Evolutionary conservation across 2,329 filamentous ascomycete species (phyloP), one percentile per base, ranked within the genome.

Genomic region (Lasiodiplodia gonubiensis): DNA sequence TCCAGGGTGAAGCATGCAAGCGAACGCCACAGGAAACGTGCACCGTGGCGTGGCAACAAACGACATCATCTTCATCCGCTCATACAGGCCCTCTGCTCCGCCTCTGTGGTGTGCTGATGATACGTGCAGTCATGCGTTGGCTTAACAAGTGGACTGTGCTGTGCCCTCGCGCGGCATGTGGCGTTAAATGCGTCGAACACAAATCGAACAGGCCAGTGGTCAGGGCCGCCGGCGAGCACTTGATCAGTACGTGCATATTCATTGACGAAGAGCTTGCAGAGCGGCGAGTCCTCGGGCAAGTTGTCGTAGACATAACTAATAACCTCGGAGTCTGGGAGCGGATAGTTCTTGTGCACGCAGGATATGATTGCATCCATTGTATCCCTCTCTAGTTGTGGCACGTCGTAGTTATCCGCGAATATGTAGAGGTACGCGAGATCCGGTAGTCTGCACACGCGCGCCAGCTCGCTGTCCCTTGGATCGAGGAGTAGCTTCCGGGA

Each of bases 331-430:
- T 18, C 55, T 4, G 23, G 55, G 7, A 60, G 55, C 16, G 25
- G 23, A 25, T 46, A 48, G 25, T 21, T 8, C 25, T 48, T 48
- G 14, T 33, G 55, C 14, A 30, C 21, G 18, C 27, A 60, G 12
- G 18, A 48, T 25, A 60, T 60, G 14, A 60, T 39, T 3, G 25
- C 39, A 14, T 48, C 55, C 55, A 60, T 48, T 2, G 55, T 33
- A 21, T 60, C 37, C 3, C n/a, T 60, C 21, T n/a, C 25, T 16
- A 54, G 51, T 8, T 39, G 33, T 3, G 33, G 49, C 30, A 54
- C n/a, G 23, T 42, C 49, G 16, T 65, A 65, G 30, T 30, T 46
- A 35, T 65, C 46, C 1, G 61, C 48, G 23, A 65, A 65, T 35
- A 65, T 16, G 35, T 54, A 65, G 21, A 46, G 49, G 14, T 14